A percentile compares a stretch with the other conserved stretches of the same genome.
Evolutionary conservation across 73 alveolate genomes (phyloP).

Genomic region (Blepharisma japonicum): DNA sequence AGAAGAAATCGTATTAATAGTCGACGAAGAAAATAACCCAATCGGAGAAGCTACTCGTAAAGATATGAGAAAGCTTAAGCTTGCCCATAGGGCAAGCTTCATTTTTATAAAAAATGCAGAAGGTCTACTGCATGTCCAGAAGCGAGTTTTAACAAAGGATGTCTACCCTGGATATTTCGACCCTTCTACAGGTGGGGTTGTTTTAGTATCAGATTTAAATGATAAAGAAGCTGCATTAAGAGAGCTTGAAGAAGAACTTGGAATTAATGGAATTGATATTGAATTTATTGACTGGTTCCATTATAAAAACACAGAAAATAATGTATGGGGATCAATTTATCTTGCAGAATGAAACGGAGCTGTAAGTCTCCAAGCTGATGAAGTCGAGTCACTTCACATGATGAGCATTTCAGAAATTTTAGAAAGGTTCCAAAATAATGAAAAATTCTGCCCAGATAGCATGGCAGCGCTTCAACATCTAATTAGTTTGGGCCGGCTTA

Average conservation of each 20-base stretch:
- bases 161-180: slow-evolving; percentile 77
- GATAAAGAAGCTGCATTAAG: slow-evolving; percentile 31
- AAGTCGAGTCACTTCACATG: slow-evolving; percentile 3
- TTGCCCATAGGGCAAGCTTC: slow-evolving; percentile 69
- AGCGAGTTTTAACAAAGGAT: slow-evolving; percentile 61
- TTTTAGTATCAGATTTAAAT: slow-evolving; percentile 49
- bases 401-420: slow-evolving; percentile 15
- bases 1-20: slow-evolving; percentile 58
- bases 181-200: slow-evolving; percentile 64
- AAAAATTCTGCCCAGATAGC: slow-evolving; percentile 22
- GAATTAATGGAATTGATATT: slow-evolving; percentile 26
- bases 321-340: slow-evolving; percentile 14
- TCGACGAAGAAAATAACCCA: slow-evolving; percentile 62
- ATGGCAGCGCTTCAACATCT: not conserved
- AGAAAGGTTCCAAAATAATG: not conserved
- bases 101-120: slow-evolving; percentile 55
- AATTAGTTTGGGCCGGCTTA: too few relatives aligned
- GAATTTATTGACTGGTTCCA: not conserved
- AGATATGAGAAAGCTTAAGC: slow-evolving; percentile 51
- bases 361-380: not conserved
- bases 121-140: slow-evolving; percentile 55
- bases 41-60: slow-evolving; percentile 46
- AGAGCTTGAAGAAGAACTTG: slow-evolving; percentile 54
- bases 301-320: not conserved
- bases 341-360: not conserved